These are phyloP conservation scores for Daldinia sp. DNA, from an alignment of 2,329 filamentous ascomycete species.

Conservation along the genomic window DNA sequence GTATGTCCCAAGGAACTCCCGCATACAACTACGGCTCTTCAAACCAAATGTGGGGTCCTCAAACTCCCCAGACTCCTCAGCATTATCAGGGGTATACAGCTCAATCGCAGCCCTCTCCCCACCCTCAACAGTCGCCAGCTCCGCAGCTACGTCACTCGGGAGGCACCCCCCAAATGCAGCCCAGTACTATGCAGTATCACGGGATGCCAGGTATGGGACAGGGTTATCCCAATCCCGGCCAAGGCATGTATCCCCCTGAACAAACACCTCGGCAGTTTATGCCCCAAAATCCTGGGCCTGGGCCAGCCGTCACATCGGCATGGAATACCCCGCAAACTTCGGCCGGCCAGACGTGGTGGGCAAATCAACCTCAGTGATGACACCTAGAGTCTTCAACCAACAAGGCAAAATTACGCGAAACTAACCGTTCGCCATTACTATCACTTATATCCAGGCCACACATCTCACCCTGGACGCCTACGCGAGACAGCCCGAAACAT, in stretches of 20 bases:
- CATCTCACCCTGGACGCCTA: slow-evolving; percentile 12
- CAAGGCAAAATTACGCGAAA: background rate
- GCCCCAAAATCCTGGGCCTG: slow-evolving; percentile 65
- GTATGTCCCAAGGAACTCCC: slow-evolving; percentile 60
- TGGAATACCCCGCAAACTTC: slow-evolving; percentile 70
- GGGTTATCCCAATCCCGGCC: slow-evolving; percentile 62
- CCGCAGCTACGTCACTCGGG: slow-evolving; percentile 67
- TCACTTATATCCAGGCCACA: slow-evolving; percentile 4
- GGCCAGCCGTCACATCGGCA: slow-evolving; percentile 59
- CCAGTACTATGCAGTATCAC: slow-evolving; percentile 66
- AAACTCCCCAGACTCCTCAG: slow-evolving; percentile 69
- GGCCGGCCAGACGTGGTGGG: slow-evolving; percentile 65
- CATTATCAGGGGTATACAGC: slow-evolving; percentile 63
- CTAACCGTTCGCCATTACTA: background rate
- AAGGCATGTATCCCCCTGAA: slow-evolving; percentile 68
- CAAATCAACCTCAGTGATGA: slow-evolving; percentile 56
- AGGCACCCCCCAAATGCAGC: slow-evolving; percentile 63
- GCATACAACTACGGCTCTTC: slow-evolving; percentile 70
- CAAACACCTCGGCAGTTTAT: slow-evolving; percentile 73
- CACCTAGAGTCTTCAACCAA: background rate
- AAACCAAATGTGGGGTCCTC: slow-evolving; percentile 68
- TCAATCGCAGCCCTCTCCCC: slow-evolving; percentile 59
- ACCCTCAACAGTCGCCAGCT: slow-evolving; percentile 64
- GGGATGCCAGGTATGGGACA: slow-evolving; percentile 69
- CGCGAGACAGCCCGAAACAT: background rate